Evolutionary conservation across 768 basidiomycete species (phyloP), one percentile per base, ranked within the genome.

Genomic region (Tulasnella sp.): DNA sequence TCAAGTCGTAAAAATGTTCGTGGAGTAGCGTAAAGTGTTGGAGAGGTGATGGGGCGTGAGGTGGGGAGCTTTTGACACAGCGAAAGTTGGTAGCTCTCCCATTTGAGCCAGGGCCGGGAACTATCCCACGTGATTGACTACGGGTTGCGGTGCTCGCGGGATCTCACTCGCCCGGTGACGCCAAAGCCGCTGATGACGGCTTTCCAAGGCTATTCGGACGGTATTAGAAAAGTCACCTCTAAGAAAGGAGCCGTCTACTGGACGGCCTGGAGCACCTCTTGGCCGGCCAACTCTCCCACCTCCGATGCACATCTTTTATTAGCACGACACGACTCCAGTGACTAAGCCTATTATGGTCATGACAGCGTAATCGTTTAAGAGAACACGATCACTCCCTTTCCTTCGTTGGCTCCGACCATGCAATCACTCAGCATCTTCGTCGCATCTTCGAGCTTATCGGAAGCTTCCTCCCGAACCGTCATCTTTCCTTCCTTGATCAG

Each of bases 401-500:
- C 61, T n/a, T 67, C 61, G 26, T 67, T 67, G 7, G 5, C 26
- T 26, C 61, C 61, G 26, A 16, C 32, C 2, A 67, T 11, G 32
- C 26, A 26, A 5, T 67, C 61, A 67, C 1, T 15, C 10, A 67
- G 61, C 61, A 67, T 67, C 15, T 67, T 67, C 61, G 32, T 67
- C 29, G 61, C 26, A 67, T 67, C 61, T 67, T 67, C 61, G 61
- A 67, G 61, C 61, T 29, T 67, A 16, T 26, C 32, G 61, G 61
- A 67, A 11, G n/a, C 13, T 15, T 67, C 61, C 29, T 67, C 29
- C 61, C 32, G 20, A 11, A 11, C n/a, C 5, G 6, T 26, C 20
- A 67, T 32, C 74, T 81, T 80, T 39, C 81, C 82, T 42, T 32
- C n/a, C 69, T 81, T 81, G 80, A 81, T 79, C 72, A 81, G 77